A percentile compares a stretch with the other conserved stretches of the same genome.
These are phyloP conservation scores for Xenoacremonium recifei DNA, from an alignment of 2,329 filamentous ascomycete species.

Conservation along the genomic window DNA sequence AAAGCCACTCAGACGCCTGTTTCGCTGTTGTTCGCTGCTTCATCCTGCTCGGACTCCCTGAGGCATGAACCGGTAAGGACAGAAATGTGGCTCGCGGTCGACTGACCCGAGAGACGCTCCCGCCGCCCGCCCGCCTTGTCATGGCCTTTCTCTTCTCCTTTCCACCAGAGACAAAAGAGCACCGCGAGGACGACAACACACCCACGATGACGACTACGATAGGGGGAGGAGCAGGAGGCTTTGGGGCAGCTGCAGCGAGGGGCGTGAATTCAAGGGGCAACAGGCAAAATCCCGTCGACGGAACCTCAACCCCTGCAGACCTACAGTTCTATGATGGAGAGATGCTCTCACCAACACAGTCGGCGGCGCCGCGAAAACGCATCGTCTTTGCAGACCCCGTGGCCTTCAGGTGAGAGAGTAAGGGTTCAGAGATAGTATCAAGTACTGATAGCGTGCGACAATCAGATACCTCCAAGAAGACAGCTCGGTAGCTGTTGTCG, in stretches of 20 bases:
- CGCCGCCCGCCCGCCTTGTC: too few species aligned
- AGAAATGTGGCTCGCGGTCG: too few species aligned
- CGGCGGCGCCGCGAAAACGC: conserved; percentile 34
- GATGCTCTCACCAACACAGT: conserved; percentile 9
- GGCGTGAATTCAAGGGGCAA: conserved; percentile 18
- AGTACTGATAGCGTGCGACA: background rate
- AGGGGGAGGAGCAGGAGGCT: too few species aligned
- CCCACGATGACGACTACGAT: too few species aligned
- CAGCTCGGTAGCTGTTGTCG: conserved; percentile 68
- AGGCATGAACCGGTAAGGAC: too few species aligned
- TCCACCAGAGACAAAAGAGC: conserved; percentile 28
- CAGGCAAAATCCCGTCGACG: conserved; percentile 22
- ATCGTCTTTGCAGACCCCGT: conserved; percentile 60
- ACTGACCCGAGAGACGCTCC: too few species aligned
- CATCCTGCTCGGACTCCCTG: too few species aligned
- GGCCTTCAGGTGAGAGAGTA: conserved; percentile 53
- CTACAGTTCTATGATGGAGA: background rate
- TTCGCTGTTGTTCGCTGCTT: too few species aligned
- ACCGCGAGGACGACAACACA: too few species aligned
- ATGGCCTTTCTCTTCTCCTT: conserved; percentile 41
- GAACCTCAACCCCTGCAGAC: conserved; percentile 3
- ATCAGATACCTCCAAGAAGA: conserved; percentile 82
- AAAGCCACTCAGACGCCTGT: too few species aligned
- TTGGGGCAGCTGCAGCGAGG: conserved; percentile 17
- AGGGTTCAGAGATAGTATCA: background rate